A percentile compares a stretch with the other conserved stretches of the same genome.
Conservation (phyloP, 75 land plant genomes). For the Sequoia sempervirens region DNA sequence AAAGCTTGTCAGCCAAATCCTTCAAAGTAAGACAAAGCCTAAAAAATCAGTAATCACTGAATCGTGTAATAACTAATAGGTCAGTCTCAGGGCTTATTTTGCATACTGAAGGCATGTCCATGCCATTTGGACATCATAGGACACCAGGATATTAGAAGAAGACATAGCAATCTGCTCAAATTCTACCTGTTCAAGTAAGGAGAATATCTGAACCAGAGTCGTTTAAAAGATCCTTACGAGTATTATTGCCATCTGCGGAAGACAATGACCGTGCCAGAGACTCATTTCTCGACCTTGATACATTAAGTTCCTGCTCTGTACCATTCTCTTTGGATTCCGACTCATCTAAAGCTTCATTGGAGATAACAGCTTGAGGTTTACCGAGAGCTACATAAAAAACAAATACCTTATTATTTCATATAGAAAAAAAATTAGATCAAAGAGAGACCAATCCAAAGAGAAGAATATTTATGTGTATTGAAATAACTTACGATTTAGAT, state of each 20-base stretch:
- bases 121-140: no score
- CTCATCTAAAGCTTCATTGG: conserved; percentile 58
- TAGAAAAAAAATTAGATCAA: neutral
- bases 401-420: neutral
- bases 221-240: conserved; percentile 19
- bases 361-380: conserved; percentile 67
- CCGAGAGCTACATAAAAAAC: conserved; percentile 47
- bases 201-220: neutral
- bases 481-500: conserved; percentile 58
- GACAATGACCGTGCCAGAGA: conserved; percentile 26
- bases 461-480: neutral
- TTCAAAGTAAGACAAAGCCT: neutral
- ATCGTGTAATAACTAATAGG: neutral
- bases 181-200: neutral
- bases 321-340: conserved; percentile 35
- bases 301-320: conserved; percentile 11
- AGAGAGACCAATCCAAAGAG: neutral
- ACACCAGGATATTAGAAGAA: no score
- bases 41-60: neutral
- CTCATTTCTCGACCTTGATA: neutral
- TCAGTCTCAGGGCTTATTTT: neutral
- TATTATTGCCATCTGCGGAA: conserved; percentile 35
- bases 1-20: neutral
- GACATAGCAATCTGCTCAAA: neutral
- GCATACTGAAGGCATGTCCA: conserved; percentile 71